Evolutionary conservation across 2,329 filamentous ascomycete species (phyloP), one percentile per base, ranked within the genome.

Genomic region (Conoideocrella luteorostrata): DNA sequence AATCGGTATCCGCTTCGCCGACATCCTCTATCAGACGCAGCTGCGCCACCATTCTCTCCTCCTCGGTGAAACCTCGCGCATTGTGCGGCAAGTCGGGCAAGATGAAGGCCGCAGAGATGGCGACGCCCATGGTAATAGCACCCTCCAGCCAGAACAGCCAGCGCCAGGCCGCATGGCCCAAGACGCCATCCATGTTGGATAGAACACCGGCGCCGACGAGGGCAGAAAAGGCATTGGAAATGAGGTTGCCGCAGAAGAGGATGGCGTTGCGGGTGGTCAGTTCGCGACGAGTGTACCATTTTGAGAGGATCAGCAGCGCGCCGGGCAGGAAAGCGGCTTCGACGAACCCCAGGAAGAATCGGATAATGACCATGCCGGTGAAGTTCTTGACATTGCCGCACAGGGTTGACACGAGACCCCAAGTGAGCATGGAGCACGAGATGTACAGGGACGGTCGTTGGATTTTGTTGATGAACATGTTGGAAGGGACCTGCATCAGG

Each of bases 321-420:
- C 81, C 81, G 0, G 81, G 80, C 21, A 82, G 65, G 58, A 82
- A 83, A 1, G 79, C 78, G 0, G 81, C 80, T 58, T 83, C 79
- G 39, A 81, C 63, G 47, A 80, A 78, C 4, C 79, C 79, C 0
- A 83, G 61, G 52, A 80, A 72, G 58, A 82, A 81, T 5, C 79
- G 74, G 22, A 71, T 69, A 9, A 66, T 58, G 3, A 82, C 68
- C 64, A 82, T 70, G 49, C 72, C 72, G 4, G 63, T 64, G 47
- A 78, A 82, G 53, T 65, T 72, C 11, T 69, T 59, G 0, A 70
- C 72, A 18, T 67, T 63, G 12, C 77, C 78, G 0, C 72, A 78
- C 10, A 77, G 61, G 0, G 74, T 80, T 4, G 77, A 81, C 32
- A 82, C 70, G 20, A 77, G 55, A 21, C 79, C 79, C 79, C 79